Evolutionary conservation across 495 filamentous ascomycete genomes (phyloP), one percentile per base, ranked within the genome.

Genomic region (Schizothecium vesticola): DNA sequence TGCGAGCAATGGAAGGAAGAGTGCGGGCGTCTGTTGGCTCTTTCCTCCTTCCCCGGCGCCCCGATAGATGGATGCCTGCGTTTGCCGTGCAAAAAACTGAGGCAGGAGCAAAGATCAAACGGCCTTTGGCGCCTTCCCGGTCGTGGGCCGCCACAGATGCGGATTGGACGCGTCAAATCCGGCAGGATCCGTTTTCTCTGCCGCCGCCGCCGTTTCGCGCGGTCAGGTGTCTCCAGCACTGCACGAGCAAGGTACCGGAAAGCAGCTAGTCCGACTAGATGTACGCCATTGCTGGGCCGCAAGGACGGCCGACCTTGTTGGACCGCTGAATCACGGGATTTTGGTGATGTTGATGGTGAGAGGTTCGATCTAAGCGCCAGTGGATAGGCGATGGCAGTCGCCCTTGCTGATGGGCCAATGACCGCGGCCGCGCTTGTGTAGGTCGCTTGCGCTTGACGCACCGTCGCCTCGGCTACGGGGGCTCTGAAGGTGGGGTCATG

Each of bases 361-460:
- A 51, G 22, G 26, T 61, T 28, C 16, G 26, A 22, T 31, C 19
- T 61, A 36, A 61, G 60, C 60, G 60, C 60, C 60, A n/a, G 26
- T 25, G 31, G 23, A 28, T 31, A 3, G 26, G n/a, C 26, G 24
- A 26, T 61, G n/a, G 63, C 19, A 33, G 43, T 12, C 13, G 16
- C 43, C 43, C 43, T 51, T 51, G 43, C 43, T 33, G 63, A 55
- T 60, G 56, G 65, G 56, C 65, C 65, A 56, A 65, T 65, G 26
- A 36, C 3, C 24, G 55, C 25, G 24, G 5, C 51, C 51, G 56
- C 65, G 57, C 65, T 61, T 66, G 57, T 43, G 57, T 24, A 25
- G 11, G 9, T 19, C 60, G n/a, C 26, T 57, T 58, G 65, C 65
- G 65, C 65, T 66, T 66, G 65, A 60, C 21, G 56, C 55, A 56